Evolutionary conservation across 768 basidiomycete genomes (phyloP), one percentile per base, ranked within the genome.

Genomic region (Amanita jacksonii): DNA sequence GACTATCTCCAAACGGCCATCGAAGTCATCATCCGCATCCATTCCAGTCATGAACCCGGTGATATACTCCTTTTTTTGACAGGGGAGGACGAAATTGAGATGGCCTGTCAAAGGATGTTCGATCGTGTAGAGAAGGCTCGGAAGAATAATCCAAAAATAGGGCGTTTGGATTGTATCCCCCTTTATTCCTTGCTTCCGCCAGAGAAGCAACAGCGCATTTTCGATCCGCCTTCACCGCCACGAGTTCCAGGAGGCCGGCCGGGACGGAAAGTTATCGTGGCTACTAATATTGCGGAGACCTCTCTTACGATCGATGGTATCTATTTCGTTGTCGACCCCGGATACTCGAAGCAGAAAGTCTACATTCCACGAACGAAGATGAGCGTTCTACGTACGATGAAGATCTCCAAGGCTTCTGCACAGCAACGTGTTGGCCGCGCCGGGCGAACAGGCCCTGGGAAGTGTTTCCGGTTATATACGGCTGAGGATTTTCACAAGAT

Each of bases 1-100:
- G 89, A 93, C 58, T 93, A 92, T 50, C 85, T 91, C 37, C 85
- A 91, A 57, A 87, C 88, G 1, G 88, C 90, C 1, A 90, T 92
- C 50, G 76, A 87, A 8, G 88, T 87, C 0, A 87, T 91, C 10
- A 63, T 92, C 33, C 86, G 86, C 82, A 90, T 92, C 23, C 89
- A 92, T 55, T 76, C 87, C 34, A 84, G 83, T 1, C 88, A 91
- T 57, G 82, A 86, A 1, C 81, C 76, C 0, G 89, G 89, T 4
- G 89, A 93, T 54, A 69, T 92, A 20, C 67, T 93, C 2, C 63
- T 93, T 12, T 93, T 93, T 75, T 65, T 93, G 54, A 92, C 89
- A 0, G 90, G 89, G 54, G 89, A 92, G 58, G 90, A 93, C 55
- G 89, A 93, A 63, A 92, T 92, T 48, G 89, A 93, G 55, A 85